These are phyloP conservation scores for Solanum sitiens DNA, from an alignment of 257 asterid species.

Conservation along the genomic window DNA sequence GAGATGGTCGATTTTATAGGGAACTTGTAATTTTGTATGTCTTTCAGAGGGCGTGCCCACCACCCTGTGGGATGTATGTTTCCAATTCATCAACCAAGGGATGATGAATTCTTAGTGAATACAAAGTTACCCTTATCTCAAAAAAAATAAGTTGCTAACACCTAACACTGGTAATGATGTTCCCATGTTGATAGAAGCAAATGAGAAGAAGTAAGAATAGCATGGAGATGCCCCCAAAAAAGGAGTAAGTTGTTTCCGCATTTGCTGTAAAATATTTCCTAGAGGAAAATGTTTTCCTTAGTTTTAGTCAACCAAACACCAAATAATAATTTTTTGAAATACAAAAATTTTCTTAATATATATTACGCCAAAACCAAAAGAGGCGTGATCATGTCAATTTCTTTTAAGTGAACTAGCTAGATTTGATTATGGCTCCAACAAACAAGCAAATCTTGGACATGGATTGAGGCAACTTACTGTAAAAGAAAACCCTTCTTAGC, in stretches of 20 bases:
- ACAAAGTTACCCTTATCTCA: no score
- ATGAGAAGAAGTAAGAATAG: not conserved
- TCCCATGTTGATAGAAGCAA: not conserved
- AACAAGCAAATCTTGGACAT: not conserved
- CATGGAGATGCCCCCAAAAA: not conserved
- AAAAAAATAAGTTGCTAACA: not conserved
- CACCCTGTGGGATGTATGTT: no score
- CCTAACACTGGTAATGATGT: not conserved
- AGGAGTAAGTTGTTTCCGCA: not conserved
- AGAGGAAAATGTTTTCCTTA: not conserved
- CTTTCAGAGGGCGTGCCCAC: no score
- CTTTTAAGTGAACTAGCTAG: not conserved
- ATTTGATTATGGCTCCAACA: not conserved
- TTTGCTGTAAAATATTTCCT: not conserved
- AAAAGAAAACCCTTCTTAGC: not conserved
- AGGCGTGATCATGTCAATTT: not conserved
- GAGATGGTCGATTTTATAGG: no score
- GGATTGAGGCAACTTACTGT: not conserved
- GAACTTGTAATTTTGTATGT: no score
- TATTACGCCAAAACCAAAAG: not conserved
- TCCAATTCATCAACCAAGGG: no score
- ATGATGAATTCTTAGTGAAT: no score
- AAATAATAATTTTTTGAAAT: not conserved
- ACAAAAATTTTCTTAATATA: not conserved
- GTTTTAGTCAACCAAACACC: not conserved